Conservation (phyloP, 805 yeast species). For the Saccharomycopsis fodiens region DNA sequence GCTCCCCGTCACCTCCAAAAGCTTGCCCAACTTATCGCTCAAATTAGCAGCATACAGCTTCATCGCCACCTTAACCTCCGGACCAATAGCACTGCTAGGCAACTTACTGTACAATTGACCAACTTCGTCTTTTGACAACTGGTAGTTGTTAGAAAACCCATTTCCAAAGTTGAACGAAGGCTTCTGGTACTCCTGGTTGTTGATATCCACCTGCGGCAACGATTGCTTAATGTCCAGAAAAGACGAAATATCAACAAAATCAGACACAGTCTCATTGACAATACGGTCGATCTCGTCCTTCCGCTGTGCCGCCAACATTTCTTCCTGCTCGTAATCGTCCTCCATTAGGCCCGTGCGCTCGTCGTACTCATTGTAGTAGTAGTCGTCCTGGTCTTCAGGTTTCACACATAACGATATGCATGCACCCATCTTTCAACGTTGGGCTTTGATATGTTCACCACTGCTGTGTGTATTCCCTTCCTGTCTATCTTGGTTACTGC, state of each 20-base stretch:
- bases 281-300: constrained; percentile 12
- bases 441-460: too few relatives aligned
- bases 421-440: constrained; percentile 8
- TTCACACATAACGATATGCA: constrained; percentile 11
- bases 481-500: too few relatives aligned
- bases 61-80: constrained; percentile 4
- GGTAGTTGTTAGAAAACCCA: constrained; percentile 10
- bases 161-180: constrained; percentile 12
- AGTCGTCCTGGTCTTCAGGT: constrained; percentile 2
- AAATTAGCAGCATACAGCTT: constrained; percentile 2
- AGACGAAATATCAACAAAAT: constrained; percentile 13
- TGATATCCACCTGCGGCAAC: constrained; percentile 2
- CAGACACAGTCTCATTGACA: constrained; percentile 9
- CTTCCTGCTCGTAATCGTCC: constrained; percentile 5
- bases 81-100: neutral
- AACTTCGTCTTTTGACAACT: neutral
- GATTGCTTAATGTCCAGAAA: constrained; percentile 7
- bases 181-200: neutral
- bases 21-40: neutral
- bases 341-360: neutral
- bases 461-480: too few relatives aligned
- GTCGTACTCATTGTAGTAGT: neutral
- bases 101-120: constrained; percentile 8
- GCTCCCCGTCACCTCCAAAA: neutral
- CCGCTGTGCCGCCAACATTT: constrained; percentile 1